phyloP scores from a whole-genome alignment of 106 monocot species.

The Platanthera zijinensis region DNA sequence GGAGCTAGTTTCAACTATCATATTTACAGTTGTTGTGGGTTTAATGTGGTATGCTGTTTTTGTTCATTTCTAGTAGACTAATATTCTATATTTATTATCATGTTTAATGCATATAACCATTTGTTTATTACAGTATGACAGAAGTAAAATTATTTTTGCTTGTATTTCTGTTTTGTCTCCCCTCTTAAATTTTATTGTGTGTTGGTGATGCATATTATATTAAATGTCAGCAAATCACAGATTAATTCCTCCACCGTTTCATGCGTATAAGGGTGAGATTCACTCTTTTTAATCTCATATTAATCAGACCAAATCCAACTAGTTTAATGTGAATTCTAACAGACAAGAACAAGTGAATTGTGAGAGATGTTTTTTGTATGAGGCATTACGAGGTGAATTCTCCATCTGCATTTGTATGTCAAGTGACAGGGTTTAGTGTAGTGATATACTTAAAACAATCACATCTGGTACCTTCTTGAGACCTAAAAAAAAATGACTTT shows the following conservation, averaged over 20 bases:
- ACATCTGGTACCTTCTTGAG: too few relatives aligned
- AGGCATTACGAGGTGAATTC: too few relatives aligned
- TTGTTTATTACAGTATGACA: not conserved
- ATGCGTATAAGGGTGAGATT: not conserved
- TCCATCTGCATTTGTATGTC: too few relatives aligned
- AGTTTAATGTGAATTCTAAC: too few relatives aligned
- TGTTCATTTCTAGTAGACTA: not conserved
- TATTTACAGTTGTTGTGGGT: slow-evolving; percentile 62
- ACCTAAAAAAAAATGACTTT: too few relatives aligned
- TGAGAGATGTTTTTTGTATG: too few relatives aligned
- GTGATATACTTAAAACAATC: too few relatives aligned
- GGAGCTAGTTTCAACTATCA: slow-evolving; percentile 65
- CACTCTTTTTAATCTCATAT: not conserved
- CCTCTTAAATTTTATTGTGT: not conserved
- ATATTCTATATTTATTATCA: not conserved
- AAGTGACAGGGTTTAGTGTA: too few relatives aligned
- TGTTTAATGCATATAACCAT: not conserved
- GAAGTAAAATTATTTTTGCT: not conserved
- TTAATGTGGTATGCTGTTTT: slow-evolving; percentile 66
- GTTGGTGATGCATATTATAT: not conserved
- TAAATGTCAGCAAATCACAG: not conserved
- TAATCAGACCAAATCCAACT: not conserved
- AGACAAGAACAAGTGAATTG: too few relatives aligned
- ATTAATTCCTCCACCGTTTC: not conserved
- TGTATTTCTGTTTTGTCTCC: not conserved